Base-by-base conservation (phyloP, 2,329 filamentous ascomycete genomes). In the Diaporthe sp. region DNA sequence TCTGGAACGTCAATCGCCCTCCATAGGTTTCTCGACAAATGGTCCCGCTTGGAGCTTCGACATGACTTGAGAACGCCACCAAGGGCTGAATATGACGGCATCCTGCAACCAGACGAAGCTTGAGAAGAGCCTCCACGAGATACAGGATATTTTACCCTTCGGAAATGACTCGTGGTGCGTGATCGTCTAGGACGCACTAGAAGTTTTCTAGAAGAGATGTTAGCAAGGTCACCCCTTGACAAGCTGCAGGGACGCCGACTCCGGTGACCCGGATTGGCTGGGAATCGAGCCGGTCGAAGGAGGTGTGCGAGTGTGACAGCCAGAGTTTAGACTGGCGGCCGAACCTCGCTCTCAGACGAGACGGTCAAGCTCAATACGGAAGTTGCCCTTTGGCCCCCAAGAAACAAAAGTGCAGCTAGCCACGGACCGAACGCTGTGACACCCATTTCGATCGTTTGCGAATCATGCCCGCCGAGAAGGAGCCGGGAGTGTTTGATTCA, bases 111-210 rank as follows among this genome's bases (percentile, higher is more conserved):
- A 8, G 42, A n/a, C 42, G 53, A 71, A 47, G 42, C 30, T 55
- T 71, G 35, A 15, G 30, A 51, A 59, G 68, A 59, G 50, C 56
- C 39, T 47, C 63, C 44, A 32, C 22, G 19, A 35, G 63, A 27
- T 35, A n/a, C 63, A 51, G 63, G 9, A 66, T 12, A 66, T 51
- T 50, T 66, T 37, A 44, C 50, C 53, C 69, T 37, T 58, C 39
- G 37, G 55, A 71, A 71, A 61, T 71, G 69, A 71, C 69, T 71
- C 69, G 69, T n/a, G 69, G 32, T 42, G 22, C 27, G 51, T 56
- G 56, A 30, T 51, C 42, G 15, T 53, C 42, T 30, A 25, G 42
- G 15, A n/a, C 32, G 69, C 69, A 39, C 69, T 71, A 71, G 69
- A 71, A 71, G 55, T 13, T n/a, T 71, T 71, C 69, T 71, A 71